Conservation (phyloP, 2,329 filamentous ascomycete species). For the Sclerotinia nivalis region DNA sequence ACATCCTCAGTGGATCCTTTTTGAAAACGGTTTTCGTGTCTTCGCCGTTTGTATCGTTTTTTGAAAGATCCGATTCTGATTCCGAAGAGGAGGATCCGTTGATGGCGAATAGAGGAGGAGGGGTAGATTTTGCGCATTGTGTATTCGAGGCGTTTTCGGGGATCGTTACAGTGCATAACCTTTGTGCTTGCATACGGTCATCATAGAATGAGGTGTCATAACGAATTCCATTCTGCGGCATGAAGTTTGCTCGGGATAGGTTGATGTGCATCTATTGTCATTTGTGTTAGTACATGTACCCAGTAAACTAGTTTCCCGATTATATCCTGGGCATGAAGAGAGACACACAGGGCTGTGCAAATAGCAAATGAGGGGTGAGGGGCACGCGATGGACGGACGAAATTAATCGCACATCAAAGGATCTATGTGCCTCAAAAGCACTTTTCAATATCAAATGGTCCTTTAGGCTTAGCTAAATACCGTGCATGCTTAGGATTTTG, state of each 20-base stretch:
- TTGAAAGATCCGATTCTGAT: background rate
- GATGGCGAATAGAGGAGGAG: conserved; percentile 16
- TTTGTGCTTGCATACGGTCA: conserved; percentile 66
- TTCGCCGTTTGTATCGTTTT: conserved; percentile 12
- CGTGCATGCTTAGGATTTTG: too few relatives aligned
- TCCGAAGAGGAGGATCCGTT: background rate
- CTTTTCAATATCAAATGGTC: too few relatives aligned
- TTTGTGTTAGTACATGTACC: background rate
- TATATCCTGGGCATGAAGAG: background rate
- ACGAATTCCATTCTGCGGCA: conserved; percentile 59
- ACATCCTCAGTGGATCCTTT: conserved; percentile 58
- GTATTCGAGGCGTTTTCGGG: conserved; percentile 22
- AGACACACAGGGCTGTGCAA: background rate
- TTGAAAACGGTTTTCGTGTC: conserved; percentile 6
- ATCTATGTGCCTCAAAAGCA: too few relatives aligned
- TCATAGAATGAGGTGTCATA: conserved; percentile 74
- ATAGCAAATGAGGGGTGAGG: conserved; percentile 9
- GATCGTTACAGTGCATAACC: conserved; percentile 46
- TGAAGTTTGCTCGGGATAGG: conserved; percentile 75
- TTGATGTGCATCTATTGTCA: conserved; percentile 33
- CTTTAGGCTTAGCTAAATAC: too few relatives aligned
- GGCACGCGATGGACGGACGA: conserved; percentile 38
- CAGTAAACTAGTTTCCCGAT: background rate
- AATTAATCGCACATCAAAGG: too few relatives aligned
- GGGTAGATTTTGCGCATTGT: conserved; percentile 38